phyloP scores from a whole-genome alignment of 371 early-diverging fungal genomes.

The Zopfochytrium polystomum region DNA sequence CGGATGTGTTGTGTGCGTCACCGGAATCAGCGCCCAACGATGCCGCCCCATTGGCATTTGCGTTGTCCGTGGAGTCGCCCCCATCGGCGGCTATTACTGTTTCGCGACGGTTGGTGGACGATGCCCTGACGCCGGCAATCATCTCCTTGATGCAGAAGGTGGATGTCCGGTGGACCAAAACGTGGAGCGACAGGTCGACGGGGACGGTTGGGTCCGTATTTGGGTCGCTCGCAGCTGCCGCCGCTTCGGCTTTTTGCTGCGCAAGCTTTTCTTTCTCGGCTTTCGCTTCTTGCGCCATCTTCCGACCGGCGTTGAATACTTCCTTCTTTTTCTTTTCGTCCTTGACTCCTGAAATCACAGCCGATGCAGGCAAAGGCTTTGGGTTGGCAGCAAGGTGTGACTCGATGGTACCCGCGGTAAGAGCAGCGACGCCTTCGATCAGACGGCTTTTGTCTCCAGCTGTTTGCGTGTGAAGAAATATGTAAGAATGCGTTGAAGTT shows the following conservation, averaged over 20 bases:
- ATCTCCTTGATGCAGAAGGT: conserved; percentile 39
- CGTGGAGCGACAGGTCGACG: conserved; percentile 34
- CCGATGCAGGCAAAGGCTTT: no score
- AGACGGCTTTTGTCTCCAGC: conserved; percentile 24
- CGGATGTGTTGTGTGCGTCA: neutral
- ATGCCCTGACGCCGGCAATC: conserved; percentile 18
- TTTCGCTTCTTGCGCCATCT: conserved; percentile 33
- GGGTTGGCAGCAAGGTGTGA: conserved; percentile 8
- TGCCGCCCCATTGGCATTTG: no score
- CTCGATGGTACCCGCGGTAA: conserved; percentile 24
- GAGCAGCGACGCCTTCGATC: conserved; percentile 19
- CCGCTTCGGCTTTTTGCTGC: conserved; percentile 21
- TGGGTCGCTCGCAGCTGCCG: conserved; percentile 19
- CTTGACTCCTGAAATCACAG: neutral
- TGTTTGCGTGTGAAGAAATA: no score
- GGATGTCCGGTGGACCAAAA: conserved; percentile 35
- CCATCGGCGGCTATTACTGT: no score
- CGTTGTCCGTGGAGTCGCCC: no score
- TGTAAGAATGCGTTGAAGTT: neutral
- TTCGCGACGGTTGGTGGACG: no score
- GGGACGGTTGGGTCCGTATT: conserved; percentile 22
- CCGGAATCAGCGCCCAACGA: neutral
- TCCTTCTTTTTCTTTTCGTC: neutral
- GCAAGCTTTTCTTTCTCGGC: conserved; percentile 19
- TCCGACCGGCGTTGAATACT: conserved; percentile 36